Percentiles rank a stretch among this genome's conserved stretches.
phyloP scores from a whole-genome alignment of 2,329 filamentous ascomycete species.

The Colletotrichum spinosum region DNA sequence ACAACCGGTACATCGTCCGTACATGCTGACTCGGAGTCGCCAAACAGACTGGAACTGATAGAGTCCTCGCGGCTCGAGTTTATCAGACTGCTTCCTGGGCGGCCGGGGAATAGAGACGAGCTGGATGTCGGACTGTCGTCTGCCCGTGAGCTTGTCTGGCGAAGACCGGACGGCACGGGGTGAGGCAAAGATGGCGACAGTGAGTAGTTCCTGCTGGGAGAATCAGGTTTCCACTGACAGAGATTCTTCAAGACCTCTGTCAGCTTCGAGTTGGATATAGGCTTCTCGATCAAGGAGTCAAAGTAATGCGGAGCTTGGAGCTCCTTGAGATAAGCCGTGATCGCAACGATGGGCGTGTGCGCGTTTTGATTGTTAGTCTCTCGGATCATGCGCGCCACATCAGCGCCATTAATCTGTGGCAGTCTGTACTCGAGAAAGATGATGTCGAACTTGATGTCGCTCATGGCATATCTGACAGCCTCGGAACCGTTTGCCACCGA shows the following conservation, averaged over 20 bases:
- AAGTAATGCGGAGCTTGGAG: constrained; percentile 96
- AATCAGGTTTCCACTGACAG: constrained; percentile 92
- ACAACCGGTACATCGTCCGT: constrained; percentile 83
- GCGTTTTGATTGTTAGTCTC: constrained; percentile 96
- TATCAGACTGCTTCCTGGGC: constrained; percentile 80
- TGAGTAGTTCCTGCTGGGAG: constrained; percentile 56
- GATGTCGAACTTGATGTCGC: constrained; percentile 98
- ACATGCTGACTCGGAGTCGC: constrained; percentile 83
- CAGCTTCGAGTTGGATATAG: constrained; percentile 91
- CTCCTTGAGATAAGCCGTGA: constrained; percentile 98
- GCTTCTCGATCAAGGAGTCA: constrained; percentile 95
- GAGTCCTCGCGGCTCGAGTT: constrained; percentile 89
- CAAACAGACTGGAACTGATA: constrained; percentile 87
- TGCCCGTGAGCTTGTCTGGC: constrained; percentile 70
- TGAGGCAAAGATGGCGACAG: constrained; percentile 63
- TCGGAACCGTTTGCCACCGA: constrained; percentile 91
- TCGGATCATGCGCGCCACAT: constrained; percentile 96
- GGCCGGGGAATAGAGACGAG: constrained; percentile 76
- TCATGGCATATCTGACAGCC: constrained; percentile 92
- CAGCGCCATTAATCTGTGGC: constrained; percentile 92
- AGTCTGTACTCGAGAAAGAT: constrained; percentile 98
- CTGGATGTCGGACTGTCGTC: constrained; percentile 89
- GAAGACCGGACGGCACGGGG: constrained; percentile 72
- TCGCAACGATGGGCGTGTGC: constrained; percentile 93
- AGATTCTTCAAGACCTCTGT: constrained; percentile 88